Conservation (phyloP, 2,329 filamentous ascomycete species). For the Colletotrichum sp. region DNA sequence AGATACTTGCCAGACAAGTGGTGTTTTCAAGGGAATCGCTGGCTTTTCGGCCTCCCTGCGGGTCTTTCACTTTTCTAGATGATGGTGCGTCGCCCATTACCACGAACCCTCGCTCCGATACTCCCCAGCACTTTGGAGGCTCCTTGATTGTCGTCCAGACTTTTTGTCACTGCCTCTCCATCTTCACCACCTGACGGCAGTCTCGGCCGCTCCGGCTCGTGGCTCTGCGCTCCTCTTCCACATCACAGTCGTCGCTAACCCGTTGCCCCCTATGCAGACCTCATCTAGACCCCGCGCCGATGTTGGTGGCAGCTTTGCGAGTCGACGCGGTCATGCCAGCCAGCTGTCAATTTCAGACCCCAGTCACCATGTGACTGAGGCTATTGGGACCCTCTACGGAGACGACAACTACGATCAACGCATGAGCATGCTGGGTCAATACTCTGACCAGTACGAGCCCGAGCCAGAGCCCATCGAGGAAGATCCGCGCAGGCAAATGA, state of each 20-base stretch:
- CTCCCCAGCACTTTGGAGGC: neutral
- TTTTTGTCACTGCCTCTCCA: neutral
- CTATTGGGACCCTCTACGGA: conserved; percentile 89
- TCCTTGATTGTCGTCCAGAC: neutral
- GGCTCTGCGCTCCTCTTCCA: neutral
- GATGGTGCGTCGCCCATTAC: conserved; percentile 48
- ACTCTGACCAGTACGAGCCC: conserved; percentile 48
- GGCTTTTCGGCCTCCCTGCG: conserved; percentile 39
- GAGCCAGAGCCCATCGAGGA: conserved; percentile 30
- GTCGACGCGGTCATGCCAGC: conserved; percentile 62
- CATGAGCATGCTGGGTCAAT: conserved; percentile 72
- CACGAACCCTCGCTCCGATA: neutral
- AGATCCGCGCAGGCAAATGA: conserved; percentile 45
- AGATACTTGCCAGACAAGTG: conserved; percentile 14
- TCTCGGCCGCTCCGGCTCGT: neutral
- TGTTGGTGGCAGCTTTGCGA: conserved; percentile 61
- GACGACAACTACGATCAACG: conserved; percentile 69
- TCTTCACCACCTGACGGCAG: neutral
- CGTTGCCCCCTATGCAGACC: conserved; percentile 46
- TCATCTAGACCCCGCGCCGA: conserved; percentile 62
- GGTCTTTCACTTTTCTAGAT: conserved; percentile 47
- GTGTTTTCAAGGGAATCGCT: conserved; percentile 28
- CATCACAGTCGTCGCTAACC: conserved; percentile 23
- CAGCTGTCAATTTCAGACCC: conserved; percentile 81
- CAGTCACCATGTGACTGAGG: conserved; percentile 92